Conservation (phyloP, 768 basidiomycete genomes). For the Amyloporia xantha region DNA sequence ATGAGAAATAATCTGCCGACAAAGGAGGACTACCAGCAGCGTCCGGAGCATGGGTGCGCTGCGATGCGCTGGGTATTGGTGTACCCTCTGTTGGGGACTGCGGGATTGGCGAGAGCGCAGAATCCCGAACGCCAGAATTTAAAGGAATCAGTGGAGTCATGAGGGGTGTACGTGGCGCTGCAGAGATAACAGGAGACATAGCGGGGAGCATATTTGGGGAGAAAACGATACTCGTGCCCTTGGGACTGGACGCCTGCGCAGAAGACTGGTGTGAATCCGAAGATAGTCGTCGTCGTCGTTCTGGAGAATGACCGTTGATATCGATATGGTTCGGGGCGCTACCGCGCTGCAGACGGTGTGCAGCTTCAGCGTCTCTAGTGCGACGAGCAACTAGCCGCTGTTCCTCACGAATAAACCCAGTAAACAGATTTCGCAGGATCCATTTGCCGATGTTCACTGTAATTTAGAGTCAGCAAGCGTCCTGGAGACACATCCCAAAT, state of each 20-base stretch:
- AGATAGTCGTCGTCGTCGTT: slow-evolving; percentile 22
- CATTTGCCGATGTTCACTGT: slow-evolving; percentile 91
- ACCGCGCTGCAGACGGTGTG: slow-evolving; percentile 20
- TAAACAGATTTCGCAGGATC: slow-evolving; percentile 81
- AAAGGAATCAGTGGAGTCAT: slow-evolving; percentile 52
- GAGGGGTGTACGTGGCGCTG: slow-evolving; percentile 46
- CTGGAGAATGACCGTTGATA: slow-evolving; percentile 16
- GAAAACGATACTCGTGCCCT: slow-evolving; percentile 44
- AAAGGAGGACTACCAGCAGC: background rate
- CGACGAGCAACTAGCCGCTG: slow-evolving; percentile 31
- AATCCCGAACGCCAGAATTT: slow-evolving; percentile 13
- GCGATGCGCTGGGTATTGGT: slow-evolving; percentile 12
- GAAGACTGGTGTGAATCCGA: slow-evolving; percentile 19
- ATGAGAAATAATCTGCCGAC: slow-evolving; percentile 47
- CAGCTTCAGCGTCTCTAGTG: slow-evolving; percentile 10
- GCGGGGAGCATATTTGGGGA: slow-evolving; percentile 66
- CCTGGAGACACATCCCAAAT: slow-evolving; percentile 2
- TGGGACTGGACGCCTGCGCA: slow-evolving; percentile 7
- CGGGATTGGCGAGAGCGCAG: slow-evolving; percentile 21
- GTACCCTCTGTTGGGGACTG: slow-evolving; percentile 21
- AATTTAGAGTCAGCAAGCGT: background rate
- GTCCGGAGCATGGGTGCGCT: background rate
- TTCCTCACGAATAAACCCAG: slow-evolving; percentile 70
- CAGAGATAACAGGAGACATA: slow-evolving; percentile 41
- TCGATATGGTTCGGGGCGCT: slow-evolving; percentile 21